Percentiles rank a stretch among this genome's conserved stretches.
Evolutionary conservation across 2,329 filamentous ascomycete species (phyloP).

Genomic region (Aspergillus sclerotialis): DNA sequence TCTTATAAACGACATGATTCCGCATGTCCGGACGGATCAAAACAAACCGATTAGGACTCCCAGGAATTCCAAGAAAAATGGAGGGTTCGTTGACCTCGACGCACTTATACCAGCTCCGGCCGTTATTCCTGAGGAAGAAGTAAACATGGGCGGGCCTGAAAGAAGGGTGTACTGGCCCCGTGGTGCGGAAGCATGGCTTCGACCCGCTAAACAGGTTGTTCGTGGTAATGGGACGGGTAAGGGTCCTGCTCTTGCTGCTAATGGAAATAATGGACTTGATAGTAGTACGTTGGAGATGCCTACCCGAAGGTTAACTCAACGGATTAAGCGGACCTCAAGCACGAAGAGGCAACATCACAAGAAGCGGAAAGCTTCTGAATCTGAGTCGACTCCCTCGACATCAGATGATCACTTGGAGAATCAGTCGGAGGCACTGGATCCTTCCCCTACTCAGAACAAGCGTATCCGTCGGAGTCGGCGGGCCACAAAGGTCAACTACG

Average conservation of each 20-base stretch:
- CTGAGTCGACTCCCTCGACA: slow-evolving; percentile 18
- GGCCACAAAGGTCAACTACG: slow-evolving; percentile 28
- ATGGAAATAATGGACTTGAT: slow-evolving; percentile 10
- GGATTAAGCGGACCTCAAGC: slow-evolving; percentile 6
- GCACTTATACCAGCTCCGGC: slow-evolving; percentile 36
- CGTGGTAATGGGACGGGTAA: slow-evolving; percentile 18
- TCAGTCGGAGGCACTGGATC: slow-evolving; percentile 6
- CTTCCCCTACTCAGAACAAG: slow-evolving; percentile 4
- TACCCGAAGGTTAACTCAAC: slow-evolving; percentile 8
- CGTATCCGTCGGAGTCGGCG: slow-evolving; percentile 23
- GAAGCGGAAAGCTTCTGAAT: slow-evolving; percentile 25
- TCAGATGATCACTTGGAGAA: slow-evolving; percentile 15
- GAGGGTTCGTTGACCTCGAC: slow-evolving; percentile 31
- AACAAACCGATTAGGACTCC: slow-evolving; percentile 51
- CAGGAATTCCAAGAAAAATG: slow-evolving; percentile 37
- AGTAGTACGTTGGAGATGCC: slow-evolving; percentile 11
- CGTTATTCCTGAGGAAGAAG: slow-evolving; percentile 58
- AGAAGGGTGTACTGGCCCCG: slow-evolving; percentile 83
- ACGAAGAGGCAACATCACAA: slow-evolving; percentile 13
- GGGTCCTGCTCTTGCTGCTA: slow-evolving; percentile 9
- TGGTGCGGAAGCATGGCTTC: slow-evolving; percentile 84
- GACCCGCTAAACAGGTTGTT: slow-evolving; percentile 59
- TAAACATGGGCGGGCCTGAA: slow-evolving; percentile 80
- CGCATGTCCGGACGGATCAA: slow-evolving; percentile 70
- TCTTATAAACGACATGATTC: slow-evolving; percentile 67